Evolutionary conservation across 2,329 filamentous ascomycete genomes (phyloP).

Genomic region (Cladosporium sp.): DNA sequence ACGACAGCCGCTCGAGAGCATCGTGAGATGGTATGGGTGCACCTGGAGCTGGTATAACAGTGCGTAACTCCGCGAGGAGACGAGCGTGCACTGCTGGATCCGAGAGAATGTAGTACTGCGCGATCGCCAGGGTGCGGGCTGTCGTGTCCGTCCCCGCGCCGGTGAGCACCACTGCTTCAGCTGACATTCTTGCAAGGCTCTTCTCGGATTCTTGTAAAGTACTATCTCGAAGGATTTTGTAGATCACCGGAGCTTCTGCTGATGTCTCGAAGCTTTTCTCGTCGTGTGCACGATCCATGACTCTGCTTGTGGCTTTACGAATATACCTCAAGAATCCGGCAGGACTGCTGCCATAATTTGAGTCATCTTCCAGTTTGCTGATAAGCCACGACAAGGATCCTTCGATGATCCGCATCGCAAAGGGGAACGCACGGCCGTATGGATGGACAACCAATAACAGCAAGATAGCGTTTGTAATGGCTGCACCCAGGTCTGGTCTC

Average conservation of each 20-base stretch:
- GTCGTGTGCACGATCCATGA: not conserved
- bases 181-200: constrained; percentile 26
- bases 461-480: not conserved
- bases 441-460: not conserved
- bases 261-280: not conserved
- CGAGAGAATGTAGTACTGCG: constrained; percentile 39
- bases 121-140: constrained; percentile 39
- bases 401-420: not conserved
- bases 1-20: constrained; percentile 15
- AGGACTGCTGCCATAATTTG: not conserved
- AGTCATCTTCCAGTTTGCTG: not conserved
- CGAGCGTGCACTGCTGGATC: constrained; percentile 29
- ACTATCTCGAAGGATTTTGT: not conserved
- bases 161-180: constrained; percentile 43
- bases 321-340: not conserved
- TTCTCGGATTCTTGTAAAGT: not conserved
- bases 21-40: constrained; percentile 2
- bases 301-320: not conserved
- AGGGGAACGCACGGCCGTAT: not conserved
- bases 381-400: not conserved
- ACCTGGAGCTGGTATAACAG: constrained; percentile 15
- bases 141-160: constrained; percentile 46
- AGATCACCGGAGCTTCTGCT: not conserved
- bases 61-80: constrained; percentile 36
- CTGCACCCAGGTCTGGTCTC: not conserved